Percentiles rank a stretch among this genome's conserved stretches.
Conservation (phyloP, 352 stramenopile species). For the Peronosclerospora sorghi region DNA sequence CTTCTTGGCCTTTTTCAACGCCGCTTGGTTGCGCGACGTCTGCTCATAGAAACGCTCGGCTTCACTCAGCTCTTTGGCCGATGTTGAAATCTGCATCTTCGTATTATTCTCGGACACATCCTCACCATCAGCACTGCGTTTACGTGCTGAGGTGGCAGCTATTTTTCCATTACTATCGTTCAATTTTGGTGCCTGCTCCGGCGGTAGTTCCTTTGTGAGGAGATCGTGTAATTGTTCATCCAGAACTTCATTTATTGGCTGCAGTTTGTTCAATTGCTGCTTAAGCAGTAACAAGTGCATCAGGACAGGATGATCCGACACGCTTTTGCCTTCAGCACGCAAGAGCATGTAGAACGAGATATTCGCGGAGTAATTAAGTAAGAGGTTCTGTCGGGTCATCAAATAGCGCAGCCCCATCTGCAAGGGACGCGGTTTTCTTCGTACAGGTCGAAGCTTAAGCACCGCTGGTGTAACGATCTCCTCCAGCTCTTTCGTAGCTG, state of each 20-base stretch:
- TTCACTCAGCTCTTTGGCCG: conserved; percentile 36
- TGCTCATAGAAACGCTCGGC: conserved; percentile 71
- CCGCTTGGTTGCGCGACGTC: conserved; percentile 35
- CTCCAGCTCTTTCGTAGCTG: conserved; percentile 51
- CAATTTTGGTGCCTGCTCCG: conserved; percentile 22
- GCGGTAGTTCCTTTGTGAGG: conserved; percentile 51
- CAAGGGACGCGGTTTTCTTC: conserved; percentile 39
- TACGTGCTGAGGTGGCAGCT: conserved; percentile 31
- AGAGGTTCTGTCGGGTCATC: conserved; percentile 66
- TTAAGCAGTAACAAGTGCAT: conserved; percentile 65
- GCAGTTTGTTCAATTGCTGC: conserved; percentile 62
- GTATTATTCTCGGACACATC: conserved; percentile 16
- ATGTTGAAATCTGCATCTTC: conserved; percentile 37
- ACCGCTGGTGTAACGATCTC: conserved; percentile 58
- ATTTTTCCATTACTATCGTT: conserved; percentile 68
- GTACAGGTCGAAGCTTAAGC: conserved; percentile 56
- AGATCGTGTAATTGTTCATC: conserved; percentile 51
- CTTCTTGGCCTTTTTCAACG: conserved; percentile 57
- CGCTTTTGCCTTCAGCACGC: conserved; percentile 67
- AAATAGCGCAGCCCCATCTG: conserved; percentile 67
- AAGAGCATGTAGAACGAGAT: conserved; percentile 83
- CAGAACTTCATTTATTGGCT: conserved; percentile 43
- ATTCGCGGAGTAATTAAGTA: conserved; percentile 80
- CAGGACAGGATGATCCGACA: conserved; percentile 68
- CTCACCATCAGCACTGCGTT: conserved; percentile 12